phyloP scores from a whole-genome alignment of 129 eudicot genomes.

The Mikania micrantha region DNA sequence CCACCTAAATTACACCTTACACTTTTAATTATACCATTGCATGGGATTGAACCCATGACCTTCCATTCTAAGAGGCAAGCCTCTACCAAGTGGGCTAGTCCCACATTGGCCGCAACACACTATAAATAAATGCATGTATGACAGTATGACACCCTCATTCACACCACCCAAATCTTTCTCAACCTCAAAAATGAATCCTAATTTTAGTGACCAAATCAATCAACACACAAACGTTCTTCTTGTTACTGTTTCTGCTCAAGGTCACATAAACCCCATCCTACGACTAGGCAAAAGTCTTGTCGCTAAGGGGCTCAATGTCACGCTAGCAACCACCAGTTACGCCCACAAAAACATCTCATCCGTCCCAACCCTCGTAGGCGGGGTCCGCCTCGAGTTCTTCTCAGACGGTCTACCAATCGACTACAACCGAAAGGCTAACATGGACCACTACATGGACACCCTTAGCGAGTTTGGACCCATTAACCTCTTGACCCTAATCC shows the following conservation, averaged over 20 bases:
- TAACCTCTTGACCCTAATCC: constrained; percentile 27
- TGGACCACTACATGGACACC: constrained; percentile 27
- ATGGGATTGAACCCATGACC: no score
- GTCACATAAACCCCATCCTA: constrained; percentile 29
- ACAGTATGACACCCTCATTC: neutral
- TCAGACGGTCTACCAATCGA: constrained; percentile 46
- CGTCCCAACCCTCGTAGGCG: constrained; percentile 12
- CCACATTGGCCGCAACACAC: no score
- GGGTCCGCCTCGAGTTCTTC: constrained; percentile 36
- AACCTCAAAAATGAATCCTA: no score
- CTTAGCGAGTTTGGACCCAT: constrained; percentile 20
- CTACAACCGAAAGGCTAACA: constrained; percentile 14
- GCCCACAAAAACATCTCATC: constrained; percentile 14
- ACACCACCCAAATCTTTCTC: no score
- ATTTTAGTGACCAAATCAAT: no score
- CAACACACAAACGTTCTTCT: constrained; percentile 22
- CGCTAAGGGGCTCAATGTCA: constrained; percentile 25
- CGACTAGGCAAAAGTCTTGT: constrained; percentile 18
- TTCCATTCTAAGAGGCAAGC: no score
- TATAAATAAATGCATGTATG: no score
- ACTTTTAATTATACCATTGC: no score
- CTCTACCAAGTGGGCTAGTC: no score
- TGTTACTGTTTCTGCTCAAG: constrained; percentile 22
- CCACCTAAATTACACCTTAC: no score
- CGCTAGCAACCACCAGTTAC: constrained; percentile 22